These are phyloP conservation scores for Akanthomyces lecanii DNA, from an alignment of 2,329 filamentous ascomycete species.

Conservation along the genomic window DNA sequence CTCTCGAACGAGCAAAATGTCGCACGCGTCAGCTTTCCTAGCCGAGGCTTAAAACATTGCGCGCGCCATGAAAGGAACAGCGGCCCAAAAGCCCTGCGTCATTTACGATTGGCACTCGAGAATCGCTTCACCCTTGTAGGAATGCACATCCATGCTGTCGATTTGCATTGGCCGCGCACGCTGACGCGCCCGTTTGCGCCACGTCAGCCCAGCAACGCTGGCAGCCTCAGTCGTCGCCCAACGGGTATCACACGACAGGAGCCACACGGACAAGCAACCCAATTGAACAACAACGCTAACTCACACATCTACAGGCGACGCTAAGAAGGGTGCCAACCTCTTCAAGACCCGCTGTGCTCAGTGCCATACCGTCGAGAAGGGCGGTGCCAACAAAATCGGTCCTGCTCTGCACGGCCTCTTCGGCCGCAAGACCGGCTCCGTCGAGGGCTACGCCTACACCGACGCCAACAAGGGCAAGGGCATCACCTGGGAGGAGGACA, in stretches of 20 bases:
- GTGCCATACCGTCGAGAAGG: constrained; percentile 93
- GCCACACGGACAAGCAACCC: neutral
- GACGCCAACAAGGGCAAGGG: constrained; percentile 99
- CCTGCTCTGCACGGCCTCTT: constrained; percentile 96
- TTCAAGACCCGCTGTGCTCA: constrained; percentile 99
- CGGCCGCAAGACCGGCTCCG: constrained; percentile 88
- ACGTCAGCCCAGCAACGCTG: neutral
- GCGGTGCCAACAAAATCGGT: constrained; percentile 95
- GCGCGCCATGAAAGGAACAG: neutral
- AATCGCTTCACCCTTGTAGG: neutral
- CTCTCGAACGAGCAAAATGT: constrained; percentile 10
- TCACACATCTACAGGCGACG: constrained; percentile 61
- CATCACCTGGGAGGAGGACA: constrained; percentile 79
- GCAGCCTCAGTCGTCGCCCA: neutral
- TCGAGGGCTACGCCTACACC: constrained; percentile 94
- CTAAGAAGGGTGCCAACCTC: constrained; percentile 95
- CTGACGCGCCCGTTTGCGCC: neutral
- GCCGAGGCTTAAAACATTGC: constrained; percentile 5
- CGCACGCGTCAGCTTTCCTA: neutral
- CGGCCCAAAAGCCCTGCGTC: neutral
- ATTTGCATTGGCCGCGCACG: neutral
- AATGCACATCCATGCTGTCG: neutral
- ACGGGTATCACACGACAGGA: neutral
- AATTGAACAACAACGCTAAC: constrained; percentile 27
- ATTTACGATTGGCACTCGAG: neutral